Base-by-base conservation (phyloP, 2,329 filamentous ascomycete genomes). In the Xylariaceae sp. region DNA sequence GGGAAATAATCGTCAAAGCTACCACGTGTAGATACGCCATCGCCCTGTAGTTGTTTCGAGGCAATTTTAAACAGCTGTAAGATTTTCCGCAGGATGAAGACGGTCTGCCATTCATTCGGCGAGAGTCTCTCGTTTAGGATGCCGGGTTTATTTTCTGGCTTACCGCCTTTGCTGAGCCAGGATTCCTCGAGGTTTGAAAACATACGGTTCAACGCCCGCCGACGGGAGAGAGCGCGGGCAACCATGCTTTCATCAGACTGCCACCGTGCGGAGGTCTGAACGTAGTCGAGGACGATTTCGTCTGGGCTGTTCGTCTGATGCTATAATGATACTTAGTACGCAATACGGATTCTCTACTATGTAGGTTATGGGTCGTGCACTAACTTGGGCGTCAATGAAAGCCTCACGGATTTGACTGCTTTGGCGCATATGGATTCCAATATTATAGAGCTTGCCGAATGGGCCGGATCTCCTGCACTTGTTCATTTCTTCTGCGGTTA, bases 1-100 rank as follows among this genome's bases (percentile, higher is more conserved):
- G 45, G 45, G 18, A 47, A 39, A 39, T 47, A 47, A 15, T 47
- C 45, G 19, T 26, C 16, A 39, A 47, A 47, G 6, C 32, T 39
- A 37, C 32, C 45, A 47, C 29, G 7, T 12, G 45, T 26, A n/a
- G 30, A 32, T 2, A 9, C 16, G n/a, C 15, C 45, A 2, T 13
- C 18, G 2, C 45, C 32, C 29, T 47, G 45, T 21, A 47, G 36
- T 19, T 39, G 30, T 6, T 22, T 32, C 13, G 45, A 47, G 18
- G 45, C 45, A 6, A 47, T 13, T 34, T 47, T 47, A 29, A 47
- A 47, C 6, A 34, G 32, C 16, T 26, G 32, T 15, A 47, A n/a
- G 9, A 47, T 21, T 39, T 26, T 47, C 32, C 19, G 32, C 5
- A 47, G 8, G 16, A 34, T 34, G 7, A 18, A 12, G 13, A 47